A percentile compares a stretch with the other conserved stretches of the same genome.
Conservation (phyloP, 768 basidiomycete genomes). For the Hygrophoropsis aurantiaca region DNA sequence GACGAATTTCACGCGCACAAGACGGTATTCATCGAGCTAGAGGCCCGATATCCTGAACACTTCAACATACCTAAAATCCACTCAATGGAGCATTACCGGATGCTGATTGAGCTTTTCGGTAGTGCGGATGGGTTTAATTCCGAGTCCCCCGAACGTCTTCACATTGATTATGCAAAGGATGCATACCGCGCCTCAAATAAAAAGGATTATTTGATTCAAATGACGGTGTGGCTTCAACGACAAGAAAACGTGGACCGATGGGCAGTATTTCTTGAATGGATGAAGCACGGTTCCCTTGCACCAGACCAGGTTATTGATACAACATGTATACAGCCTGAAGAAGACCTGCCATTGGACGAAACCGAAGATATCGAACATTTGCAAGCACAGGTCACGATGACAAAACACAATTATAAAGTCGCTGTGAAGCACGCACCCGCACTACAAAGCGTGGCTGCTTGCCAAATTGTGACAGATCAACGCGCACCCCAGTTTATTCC, state of each 20-base stretch:
- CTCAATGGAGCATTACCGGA: conserved; percentile 25
- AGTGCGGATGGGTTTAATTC: conserved; percentile 34
- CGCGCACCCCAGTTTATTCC: too few species aligned
- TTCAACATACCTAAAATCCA: conserved; percentile 42
- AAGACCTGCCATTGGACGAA: too few species aligned
- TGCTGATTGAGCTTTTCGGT: conserved; percentile 24
- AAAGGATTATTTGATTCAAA: conserved; percentile 33
- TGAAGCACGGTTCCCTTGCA: too few species aligned
- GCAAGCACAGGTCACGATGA: too few species aligned
- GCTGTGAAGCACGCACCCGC: too few species aligned
- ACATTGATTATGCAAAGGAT: conserved; percentile 43
- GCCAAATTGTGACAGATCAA: too few species aligned
- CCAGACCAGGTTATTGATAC: too few species aligned
- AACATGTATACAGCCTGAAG: too few species aligned
- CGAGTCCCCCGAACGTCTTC: conserved; percentile 37
- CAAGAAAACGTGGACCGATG: conserved; percentile 33
- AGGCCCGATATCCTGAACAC: conserved; percentile 20
- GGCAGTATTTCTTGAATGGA: conserved; percentile 27
- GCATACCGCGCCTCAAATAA: conserved; percentile 23
- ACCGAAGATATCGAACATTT: too few species aligned
- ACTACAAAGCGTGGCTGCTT: too few species aligned
- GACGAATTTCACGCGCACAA: conserved; percentile 27
- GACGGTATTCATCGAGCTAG: conserved; percentile 27
- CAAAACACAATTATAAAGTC: too few species aligned
- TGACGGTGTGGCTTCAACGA: conserved; percentile 37